Evolutionary conservation across 2,329 filamentous ascomycete genomes (phyloP).

Genomic region (Xylariaceae sp.): DNA sequence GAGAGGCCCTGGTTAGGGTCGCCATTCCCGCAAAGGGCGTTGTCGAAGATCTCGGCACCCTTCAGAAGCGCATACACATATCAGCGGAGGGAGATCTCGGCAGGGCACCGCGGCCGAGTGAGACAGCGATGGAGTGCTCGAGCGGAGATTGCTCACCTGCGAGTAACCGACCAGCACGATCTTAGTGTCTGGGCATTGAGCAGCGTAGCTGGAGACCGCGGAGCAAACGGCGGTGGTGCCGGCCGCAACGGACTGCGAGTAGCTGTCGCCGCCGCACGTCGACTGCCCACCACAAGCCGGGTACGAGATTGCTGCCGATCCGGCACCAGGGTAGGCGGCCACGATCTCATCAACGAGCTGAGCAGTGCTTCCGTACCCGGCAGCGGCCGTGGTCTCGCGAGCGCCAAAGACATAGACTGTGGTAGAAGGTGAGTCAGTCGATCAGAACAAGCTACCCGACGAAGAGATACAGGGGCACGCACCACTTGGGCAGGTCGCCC

Average conservation of each 20-base stretch:
- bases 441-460: too few species aligned
- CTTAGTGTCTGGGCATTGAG: conserved; percentile 47
- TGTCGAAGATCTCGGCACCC: conserved; percentile 57
- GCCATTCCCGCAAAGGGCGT: conserved; percentile 52
- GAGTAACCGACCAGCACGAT: conserved; percentile 57
- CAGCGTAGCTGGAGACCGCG: conserved; percentile 48
- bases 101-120: background rate
- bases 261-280: conserved; percentile 46
- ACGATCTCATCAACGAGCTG: conserved; percentile 17
- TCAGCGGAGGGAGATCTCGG: background rate
- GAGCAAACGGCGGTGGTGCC: conserved; percentile 48
- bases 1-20: too few species aligned
- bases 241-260: conserved; percentile 46
- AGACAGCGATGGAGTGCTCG: background rate
- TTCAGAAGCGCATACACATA: conserved; percentile 16
- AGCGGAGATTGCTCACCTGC: conserved; percentile 27
- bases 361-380: conserved; percentile 9
- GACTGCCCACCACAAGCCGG: conserved; percentile 53
- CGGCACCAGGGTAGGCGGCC: conserved; percentile 27
- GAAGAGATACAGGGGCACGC: too few species aligned
- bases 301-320: conserved; percentile 38
- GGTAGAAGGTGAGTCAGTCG: too few species aligned
- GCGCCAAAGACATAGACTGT: conserved; percentile 14
- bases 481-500: too few species aligned
- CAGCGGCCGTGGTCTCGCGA: conserved; percentile 10